phyloP scores from a whole-genome alignment of 805 yeast genomes.

The Tetrapisispora taiwanensis region DNA sequence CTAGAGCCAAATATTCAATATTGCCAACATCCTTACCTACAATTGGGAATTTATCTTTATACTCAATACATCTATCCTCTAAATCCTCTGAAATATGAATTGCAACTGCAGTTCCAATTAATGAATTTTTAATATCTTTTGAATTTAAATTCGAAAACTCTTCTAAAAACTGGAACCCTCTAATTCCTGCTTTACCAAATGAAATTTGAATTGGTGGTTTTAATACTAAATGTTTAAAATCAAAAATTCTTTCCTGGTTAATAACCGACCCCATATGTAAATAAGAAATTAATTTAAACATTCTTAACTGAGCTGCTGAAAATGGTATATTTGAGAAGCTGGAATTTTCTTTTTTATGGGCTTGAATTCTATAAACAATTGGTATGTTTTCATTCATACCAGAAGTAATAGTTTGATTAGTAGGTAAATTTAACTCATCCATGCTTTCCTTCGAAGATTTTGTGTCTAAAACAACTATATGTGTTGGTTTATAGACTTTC shows the following conservation, averaged over 20 bases:
- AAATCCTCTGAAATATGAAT: conserved; percentile 12
- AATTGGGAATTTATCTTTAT: conserved; percentile 21
- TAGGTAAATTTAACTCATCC: conserved; percentile 23
- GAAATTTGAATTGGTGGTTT: conserved; percentile 35
- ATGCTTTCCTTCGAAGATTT: conserved; percentile 10
- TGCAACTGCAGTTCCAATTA: conserved; percentile 31
- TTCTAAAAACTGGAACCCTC: conserved; percentile 30
- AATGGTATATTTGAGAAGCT: conserved; percentile 17
- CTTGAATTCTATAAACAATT: conserved; percentile 27
- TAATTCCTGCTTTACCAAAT: conserved; percentile 31
- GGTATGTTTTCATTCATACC: conserved; percentile 21
- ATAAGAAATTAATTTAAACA: conserved; percentile 41
- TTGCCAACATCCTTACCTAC: conserved; percentile 5
- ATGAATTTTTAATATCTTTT: conserved; percentile 27
- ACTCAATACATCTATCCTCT: neutral
- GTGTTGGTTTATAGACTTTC: conserved; percentile 39
- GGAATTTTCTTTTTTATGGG: conserved; percentile 26
- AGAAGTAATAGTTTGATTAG: conserved; percentile 20
- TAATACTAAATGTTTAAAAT: conserved; percentile 35
- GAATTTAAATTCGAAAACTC: conserved; percentile 24
- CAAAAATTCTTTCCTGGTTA: conserved; percentile 17
- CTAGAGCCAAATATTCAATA: conserved; percentile 26
- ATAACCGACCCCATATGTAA: conserved; percentile 35
- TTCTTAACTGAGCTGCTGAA: conserved; percentile 44
- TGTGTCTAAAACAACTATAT: conserved; percentile 45